Evolutionary conservation across 2,329 filamentous ascomycete species (phyloP).

Genomic region (Scedosporium dehoogii): DNA sequence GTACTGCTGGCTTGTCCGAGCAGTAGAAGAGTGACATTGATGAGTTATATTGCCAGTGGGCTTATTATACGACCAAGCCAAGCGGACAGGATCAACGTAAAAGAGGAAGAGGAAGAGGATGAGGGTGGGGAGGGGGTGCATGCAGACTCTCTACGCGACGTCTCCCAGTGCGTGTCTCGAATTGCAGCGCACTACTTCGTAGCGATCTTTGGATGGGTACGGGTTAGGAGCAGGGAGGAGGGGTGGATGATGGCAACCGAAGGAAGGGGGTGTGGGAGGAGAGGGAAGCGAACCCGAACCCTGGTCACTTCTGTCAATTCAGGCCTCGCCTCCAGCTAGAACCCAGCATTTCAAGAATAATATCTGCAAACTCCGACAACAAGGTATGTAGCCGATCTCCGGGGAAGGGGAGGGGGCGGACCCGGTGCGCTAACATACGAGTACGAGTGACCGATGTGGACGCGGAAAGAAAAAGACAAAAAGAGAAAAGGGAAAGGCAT

Average conservation of each 20-base stretch:
- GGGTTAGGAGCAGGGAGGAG: not conserved
- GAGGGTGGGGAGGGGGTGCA: not conserved
- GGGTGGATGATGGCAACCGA: not conserved
- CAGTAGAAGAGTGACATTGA: not conserved
- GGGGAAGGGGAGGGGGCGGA: not conserved
- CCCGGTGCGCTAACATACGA: not conserved
- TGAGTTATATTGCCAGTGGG: not conserved
- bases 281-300: not conserved
- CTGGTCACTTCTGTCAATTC: not conserved
- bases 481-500: not conserved
- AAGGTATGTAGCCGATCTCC: not conserved
- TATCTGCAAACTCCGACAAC: not conserved
- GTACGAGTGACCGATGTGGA: not conserved
- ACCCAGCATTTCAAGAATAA: too few species aligned
- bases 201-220: not conserved
- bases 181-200: not conserved
- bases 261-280: not conserved
- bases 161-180: slow-evolving; percentile 1
- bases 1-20: not conserved
- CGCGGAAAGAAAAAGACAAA: not conserved
- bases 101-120: not conserved
- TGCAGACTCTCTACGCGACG: not conserved
- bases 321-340: not conserved
- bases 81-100: not conserved
- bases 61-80: not conserved